Conservation (phyloP, 129 eudicot species). For the Flaveria sonorensis region DNA sequence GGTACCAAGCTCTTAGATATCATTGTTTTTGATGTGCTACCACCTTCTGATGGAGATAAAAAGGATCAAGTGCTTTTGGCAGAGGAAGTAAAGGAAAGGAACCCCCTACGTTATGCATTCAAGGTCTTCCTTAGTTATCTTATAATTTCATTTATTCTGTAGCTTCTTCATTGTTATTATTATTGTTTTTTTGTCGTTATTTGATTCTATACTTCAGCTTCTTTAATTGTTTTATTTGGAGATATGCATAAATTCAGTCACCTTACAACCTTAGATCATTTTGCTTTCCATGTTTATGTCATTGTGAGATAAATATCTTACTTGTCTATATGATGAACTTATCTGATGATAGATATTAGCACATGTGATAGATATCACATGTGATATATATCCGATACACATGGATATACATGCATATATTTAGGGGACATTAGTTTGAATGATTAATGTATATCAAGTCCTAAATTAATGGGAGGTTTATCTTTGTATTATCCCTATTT, state of each 20-base stretch:
- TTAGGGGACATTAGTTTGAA: too few relatives aligned
- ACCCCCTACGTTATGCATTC: conserved; percentile 80
- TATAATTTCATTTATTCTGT: not conserved
- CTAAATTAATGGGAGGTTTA: too few relatives aligned
- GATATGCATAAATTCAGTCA: not conserved
- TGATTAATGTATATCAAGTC: too few relatives aligned
- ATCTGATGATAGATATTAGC: not conserved
- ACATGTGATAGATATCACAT: too few relatives aligned
- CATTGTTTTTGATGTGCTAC: conserved; percentile 73
- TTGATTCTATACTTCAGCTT: not conserved
- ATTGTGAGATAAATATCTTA: not conserved
- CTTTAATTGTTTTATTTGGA: not conserved
- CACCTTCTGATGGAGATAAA: conserved; percentile 52
- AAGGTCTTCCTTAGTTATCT: conserved; percentile 47
- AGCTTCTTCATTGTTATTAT: not conserved
- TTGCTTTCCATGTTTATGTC: conserved; percentile 2
- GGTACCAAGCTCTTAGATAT: conserved; percentile 71
- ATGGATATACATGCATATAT: too few relatives aligned
- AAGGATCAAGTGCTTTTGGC: conserved; percentile 58
- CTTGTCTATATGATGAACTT: not conserved
- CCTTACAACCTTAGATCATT: not conserved
- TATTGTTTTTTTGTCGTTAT: not conserved
- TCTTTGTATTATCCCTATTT: too few relatives aligned
- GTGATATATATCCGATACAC: too few relatives aligned
- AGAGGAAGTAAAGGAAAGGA: conserved; percentile 64